Evolutionary conservation across 1,284 basidiomycete genomes (phyloP).

Genomic region (Sanguinoderma infundibulare): DNA sequence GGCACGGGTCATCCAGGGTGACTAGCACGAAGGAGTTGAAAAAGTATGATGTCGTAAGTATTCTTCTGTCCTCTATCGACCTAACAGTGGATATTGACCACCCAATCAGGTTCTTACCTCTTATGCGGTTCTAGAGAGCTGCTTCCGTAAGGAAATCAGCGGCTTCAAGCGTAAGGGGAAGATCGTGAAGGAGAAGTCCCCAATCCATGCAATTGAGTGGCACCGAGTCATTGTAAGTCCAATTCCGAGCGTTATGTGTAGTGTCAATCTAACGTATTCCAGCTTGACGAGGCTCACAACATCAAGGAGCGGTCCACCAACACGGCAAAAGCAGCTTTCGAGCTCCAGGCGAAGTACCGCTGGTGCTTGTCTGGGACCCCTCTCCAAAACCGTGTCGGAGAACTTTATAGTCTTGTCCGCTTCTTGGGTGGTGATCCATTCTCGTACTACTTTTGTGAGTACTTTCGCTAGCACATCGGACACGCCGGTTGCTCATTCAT

Average conservation of each 20-base stretch:
- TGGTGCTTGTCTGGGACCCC: conserved; percentile 99
- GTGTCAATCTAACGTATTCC: conserved; percentile 13
- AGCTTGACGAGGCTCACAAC: conserved; percentile 98
- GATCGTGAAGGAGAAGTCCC: conserved; percentile 89
- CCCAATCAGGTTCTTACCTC: conserved; percentile 64
- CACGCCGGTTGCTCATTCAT: not conserved
- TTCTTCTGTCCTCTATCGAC: not conserved
- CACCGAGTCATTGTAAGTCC: conserved; percentile 68
- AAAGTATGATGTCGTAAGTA: conserved; percentile 86
- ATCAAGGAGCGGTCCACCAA: conserved; percentile 96
- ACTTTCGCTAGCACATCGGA: not conserved
- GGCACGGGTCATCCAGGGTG: conserved; percentile 85
- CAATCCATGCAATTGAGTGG: conserved; percentile 89
- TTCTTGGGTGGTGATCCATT: conserved; percentile 94
- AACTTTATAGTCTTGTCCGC: conserved; percentile 94
- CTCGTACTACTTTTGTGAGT: conserved; percentile 90
- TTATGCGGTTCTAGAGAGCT: conserved; percentile 89
- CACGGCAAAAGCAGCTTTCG: conserved; percentile 96
- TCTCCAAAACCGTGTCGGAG: conserved; percentile 94
- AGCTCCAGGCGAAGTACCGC: conserved; percentile 78
- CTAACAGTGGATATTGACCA: conserved; percentile 9
- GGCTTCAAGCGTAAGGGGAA: conserved; percentile 90
- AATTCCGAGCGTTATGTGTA: not conserved
- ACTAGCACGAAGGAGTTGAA: conserved; percentile 69
- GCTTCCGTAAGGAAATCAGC: conserved; percentile 90